phyloP scores from a whole-genome alignment of 176 grass and related monocot species.

The Oryza australiensis region DNA sequence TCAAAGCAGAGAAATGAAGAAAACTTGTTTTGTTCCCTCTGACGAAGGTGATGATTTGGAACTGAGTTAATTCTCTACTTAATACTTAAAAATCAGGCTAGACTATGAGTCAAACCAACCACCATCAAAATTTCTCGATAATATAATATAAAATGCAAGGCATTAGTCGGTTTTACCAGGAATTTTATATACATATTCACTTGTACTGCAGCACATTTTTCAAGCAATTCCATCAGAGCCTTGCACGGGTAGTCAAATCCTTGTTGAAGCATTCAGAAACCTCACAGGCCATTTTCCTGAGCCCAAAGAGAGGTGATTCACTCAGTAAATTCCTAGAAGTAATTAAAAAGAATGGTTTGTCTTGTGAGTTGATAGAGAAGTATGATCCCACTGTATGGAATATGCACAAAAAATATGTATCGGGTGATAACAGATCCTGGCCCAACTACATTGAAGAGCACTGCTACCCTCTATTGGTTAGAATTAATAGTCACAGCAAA shows the following conservation, averaged over 20 bases:
- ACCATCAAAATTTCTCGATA: not conserved
- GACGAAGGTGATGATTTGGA: not conserved
- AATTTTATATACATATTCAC: slow-evolving; percentile 12
- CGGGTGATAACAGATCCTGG: slow-evolving; percentile 60
- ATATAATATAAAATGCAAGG: not conserved
- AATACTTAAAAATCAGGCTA: not conserved
- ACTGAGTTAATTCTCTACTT: not conserved
- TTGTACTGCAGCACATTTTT: slow-evolving; percentile 73
- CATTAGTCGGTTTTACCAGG: not conserved
- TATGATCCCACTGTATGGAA: slow-evolving; percentile 75
- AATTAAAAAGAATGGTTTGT: slow-evolving; percentile 59
- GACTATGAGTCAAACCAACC: not conserved
- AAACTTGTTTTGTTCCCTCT: not conserved
- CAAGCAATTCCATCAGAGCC: slow-evolving; percentile 72
- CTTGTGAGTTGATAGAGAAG: slow-evolving; percentile 74
- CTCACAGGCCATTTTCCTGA: slow-evolving; percentile 80
- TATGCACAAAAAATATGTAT: slow-evolving; percentile 59
- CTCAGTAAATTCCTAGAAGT: slow-evolving; percentile 65
- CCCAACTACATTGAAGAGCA: slow-evolving; percentile 78
- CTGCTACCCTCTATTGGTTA: slow-evolving; percentile 83
- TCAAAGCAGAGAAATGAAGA: slow-evolving; percentile 1
- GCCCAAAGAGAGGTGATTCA: slow-evolving; percentile 92
- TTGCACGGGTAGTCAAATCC: slow-evolving; percentile 53
- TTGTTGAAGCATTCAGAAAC: slow-evolving; percentile 57
- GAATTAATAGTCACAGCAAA: slow-evolving; percentile 35